Evolutionary conservation across 1,284 basidiomycete genomes (phyloP).

Genomic region (Wallemia hederae): DNA sequence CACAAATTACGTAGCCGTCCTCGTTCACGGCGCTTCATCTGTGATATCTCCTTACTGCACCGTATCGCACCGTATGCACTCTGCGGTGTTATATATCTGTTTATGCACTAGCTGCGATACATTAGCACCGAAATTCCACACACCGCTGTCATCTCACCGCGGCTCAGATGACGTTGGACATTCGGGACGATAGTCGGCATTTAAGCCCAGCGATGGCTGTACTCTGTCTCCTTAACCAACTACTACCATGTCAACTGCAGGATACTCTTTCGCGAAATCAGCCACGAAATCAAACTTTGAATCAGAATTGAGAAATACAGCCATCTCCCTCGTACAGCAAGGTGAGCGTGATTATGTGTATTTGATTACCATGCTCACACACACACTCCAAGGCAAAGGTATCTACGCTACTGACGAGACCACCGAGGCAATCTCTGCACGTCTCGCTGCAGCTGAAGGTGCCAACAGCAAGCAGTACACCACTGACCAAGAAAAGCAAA

Average conservation of each 20-base stretch:
- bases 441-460: constrained; percentile 18
- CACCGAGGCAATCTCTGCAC: constrained; percentile 20
- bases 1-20: neutral
- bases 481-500: constrained; percentile 18
- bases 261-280: neutral
- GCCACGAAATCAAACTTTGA: neutral
- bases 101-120: too few relatives aligned
- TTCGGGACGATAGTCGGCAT: too few relatives aligned
- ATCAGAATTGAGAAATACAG: neutral
- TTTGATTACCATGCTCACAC: too few relatives aligned
- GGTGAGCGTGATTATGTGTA: too few relatives aligned
- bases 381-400: constrained; percentile 21
- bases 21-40: neutral
- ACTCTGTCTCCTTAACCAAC: neutral
- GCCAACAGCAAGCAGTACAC: constrained; percentile 12
- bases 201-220: too few relatives aligned
- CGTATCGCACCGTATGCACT: neutral
- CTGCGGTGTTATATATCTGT: too few relatives aligned
- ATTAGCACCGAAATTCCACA: too few relatives aligned
- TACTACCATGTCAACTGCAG: neutral
- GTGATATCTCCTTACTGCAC: neutral
- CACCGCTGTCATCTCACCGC: too few relatives aligned
- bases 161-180: too few relatives aligned
- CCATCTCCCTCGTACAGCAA: neutral
- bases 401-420: constrained; percentile 28